These are phyloP conservation scores for Phaeosphaeria sp. DNA, from an alignment of 2,329 filamentous ascomycete species.

Conservation along the genomic window DNA sequence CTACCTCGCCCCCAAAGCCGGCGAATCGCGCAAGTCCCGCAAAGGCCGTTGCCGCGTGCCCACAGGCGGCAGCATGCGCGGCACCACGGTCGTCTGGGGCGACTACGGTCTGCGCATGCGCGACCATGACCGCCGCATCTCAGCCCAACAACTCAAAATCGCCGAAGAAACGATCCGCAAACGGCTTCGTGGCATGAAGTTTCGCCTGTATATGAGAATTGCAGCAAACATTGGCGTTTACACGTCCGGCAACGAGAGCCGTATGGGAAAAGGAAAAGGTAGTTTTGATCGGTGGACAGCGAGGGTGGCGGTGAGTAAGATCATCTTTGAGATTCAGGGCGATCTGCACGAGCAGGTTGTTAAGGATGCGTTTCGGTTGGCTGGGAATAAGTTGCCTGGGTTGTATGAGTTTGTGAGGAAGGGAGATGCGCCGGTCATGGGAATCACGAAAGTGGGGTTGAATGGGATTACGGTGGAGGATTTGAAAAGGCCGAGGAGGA, in stretches of 20 bases:
- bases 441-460: constrained; percentile 80
- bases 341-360: constrained; percentile 94
- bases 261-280: constrained; percentile 99
- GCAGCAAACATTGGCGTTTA: constrained; percentile 95
- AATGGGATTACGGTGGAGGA: constrained; percentile 82
- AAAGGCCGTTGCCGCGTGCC: constrained; percentile 88
- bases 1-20: constrained; percentile 83
- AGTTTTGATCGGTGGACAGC: constrained; percentile 96
- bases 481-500: constrained; percentile 78
- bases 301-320: constrained; percentile 86
- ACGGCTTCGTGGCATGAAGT: constrained; percentile 87
- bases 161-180: constrained; percentile 93
- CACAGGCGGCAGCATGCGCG: constrained; percentile 88
- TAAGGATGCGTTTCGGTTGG: constrained; percentile 89
- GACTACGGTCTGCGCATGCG: constrained; percentile 94
- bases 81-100: constrained; percentile 95
- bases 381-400: constrained; percentile 91
- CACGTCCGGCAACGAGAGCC: constrained; percentile 91
- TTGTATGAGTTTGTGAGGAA: constrained; percentile 94
- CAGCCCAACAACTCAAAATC: constrained; percentile 82
- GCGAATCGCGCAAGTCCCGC: constrained; percentile 83
- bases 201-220: constrained; percentile 88
- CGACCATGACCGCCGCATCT: constrained; percentile 91
- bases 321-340: constrained; percentile 91
- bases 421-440: constrained; percentile 87